phyloP scores from a whole-genome alignment of 225 moss, liverwort and hornwort species.

The Polytrichum commune region DNA sequence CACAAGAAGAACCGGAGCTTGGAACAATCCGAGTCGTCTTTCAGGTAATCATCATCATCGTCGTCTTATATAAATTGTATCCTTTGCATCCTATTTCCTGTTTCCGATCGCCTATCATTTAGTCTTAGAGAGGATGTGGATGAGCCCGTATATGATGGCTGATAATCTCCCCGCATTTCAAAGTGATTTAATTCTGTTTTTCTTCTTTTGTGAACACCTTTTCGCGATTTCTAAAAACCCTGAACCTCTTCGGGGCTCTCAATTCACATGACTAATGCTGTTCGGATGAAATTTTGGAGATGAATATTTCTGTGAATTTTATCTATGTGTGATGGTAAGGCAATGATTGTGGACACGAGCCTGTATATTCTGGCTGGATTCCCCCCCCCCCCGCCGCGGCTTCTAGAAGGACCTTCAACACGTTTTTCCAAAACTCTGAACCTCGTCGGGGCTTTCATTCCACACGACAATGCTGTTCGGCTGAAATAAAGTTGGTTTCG shows the following conservation, averaged over 20 bases:
- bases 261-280: too few species aligned
- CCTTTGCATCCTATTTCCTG: not conserved
- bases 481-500: too few species aligned
- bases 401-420: too few species aligned
- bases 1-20: constrained; percentile 30
- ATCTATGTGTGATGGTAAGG: not conserved
- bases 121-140: not conserved
- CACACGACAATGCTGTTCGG: too few species aligned
- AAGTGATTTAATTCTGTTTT: not conserved
- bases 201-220: not conserved
- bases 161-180: too few species aligned
- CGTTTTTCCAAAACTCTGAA: too few species aligned
- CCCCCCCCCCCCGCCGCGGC: too few species aligned
- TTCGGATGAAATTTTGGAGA: too few species aligned
- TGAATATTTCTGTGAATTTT: not conserved
- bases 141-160: not conserved
- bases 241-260: too few species aligned
- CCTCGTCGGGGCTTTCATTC: too few species aligned
- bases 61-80: not conserved
- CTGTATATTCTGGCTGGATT: not conserved
- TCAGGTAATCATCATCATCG: constrained; percentile 39
- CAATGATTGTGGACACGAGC: not conserved
- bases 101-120: not conserved
- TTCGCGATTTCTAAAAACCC: not conserved
- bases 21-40: constrained; percentile 82